phyloP scores from a whole-genome alignment of 1,284 basidiomycete genomes.

The Ceratobasidium sp. region DNA sequence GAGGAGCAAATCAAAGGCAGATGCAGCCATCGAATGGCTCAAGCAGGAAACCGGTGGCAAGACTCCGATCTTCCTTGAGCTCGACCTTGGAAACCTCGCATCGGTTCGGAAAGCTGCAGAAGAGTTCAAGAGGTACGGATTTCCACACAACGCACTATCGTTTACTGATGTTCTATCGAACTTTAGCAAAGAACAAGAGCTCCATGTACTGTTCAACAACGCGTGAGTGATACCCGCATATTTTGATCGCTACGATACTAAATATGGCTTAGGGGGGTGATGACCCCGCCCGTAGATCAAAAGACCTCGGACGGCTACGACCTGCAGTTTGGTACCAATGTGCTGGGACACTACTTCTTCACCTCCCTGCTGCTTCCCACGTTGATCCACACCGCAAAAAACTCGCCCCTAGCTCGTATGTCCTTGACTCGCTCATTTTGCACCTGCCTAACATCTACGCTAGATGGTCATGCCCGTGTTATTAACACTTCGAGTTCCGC shows the following conservation, averaged over 20 bases:
- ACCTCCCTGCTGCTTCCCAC: conserved; percentile 59
- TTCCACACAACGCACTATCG: neutral
- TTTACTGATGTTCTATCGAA: neutral
- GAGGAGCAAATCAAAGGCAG: conserved; percentile 57
- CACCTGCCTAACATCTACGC: neutral
- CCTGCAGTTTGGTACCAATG: conserved; percentile 67
- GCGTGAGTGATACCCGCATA: conserved; percentile 49
- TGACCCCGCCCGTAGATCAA: conserved; percentile 55
- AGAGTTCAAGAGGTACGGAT: conserved; percentile 57
- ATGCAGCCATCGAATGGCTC: conserved; percentile 59
- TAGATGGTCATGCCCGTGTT: conserved; percentile 55
- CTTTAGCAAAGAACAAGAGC: conserved; percentile 54
- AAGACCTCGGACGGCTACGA: conserved; percentile 62
- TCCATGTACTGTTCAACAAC: conserved; percentile 63
- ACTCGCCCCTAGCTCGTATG: conserved; percentile 39
- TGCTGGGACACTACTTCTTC: conserved; percentile 60
- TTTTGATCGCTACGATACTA: neutral
- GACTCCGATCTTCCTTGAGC: conserved; percentile 59
- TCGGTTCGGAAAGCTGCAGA: conserved; percentile 60
- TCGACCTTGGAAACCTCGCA: conserved; percentile 65
- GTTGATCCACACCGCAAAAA: conserved; percentile 53
- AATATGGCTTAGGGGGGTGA: conserved; percentile 58
- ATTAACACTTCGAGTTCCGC: conserved; percentile 56
- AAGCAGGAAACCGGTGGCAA: conserved; percentile 52
- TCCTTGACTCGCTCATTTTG: conserved; percentile 30